Evolutionary conservation across 2,329 filamentous ascomycete species (phyloP).

Genomic region (Aspergillus sp.): DNA sequence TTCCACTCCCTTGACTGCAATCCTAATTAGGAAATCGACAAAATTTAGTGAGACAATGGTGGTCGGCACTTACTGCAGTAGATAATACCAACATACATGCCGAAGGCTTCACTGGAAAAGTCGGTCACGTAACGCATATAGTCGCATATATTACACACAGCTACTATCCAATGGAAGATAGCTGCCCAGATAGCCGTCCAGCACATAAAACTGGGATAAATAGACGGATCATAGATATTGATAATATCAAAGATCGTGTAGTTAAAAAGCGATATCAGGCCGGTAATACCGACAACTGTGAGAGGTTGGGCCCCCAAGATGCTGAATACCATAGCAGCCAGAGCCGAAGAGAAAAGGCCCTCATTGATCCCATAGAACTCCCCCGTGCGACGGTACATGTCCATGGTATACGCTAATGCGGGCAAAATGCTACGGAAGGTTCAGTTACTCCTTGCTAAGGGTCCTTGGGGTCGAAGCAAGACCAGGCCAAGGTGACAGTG

Average conservation of each 20-base stretch:
- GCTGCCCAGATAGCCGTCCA: constrained; percentile 50
- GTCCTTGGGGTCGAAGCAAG: no score
- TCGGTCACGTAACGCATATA: constrained; percentile 61
- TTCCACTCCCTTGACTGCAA: constrained; percentile 56
- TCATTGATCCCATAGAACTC: constrained; percentile 59
- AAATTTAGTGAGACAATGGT: not conserved
- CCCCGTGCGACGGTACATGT: constrained; percentile 56
- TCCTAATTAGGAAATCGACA: not conserved
- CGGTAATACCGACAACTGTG: constrained; percentile 60
- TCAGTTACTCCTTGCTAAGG: no score
- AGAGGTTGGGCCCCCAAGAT: constrained; percentile 53
- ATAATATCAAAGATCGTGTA: constrained; percentile 62
- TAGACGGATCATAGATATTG: constrained; percentile 46
- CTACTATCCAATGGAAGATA: constrained; percentile 55
- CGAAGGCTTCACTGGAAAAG: constrained; percentile 55
- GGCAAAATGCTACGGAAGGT: constrained; percentile 48
- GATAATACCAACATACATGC: constrained; percentile 57
- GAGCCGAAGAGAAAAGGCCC: constrained; percentile 54
- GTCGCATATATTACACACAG: constrained; percentile 54
- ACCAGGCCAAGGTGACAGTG: no score
- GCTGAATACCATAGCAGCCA: constrained; percentile 58
- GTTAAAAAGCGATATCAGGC: constrained; percentile 57
- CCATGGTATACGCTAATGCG: constrained; percentile 28
- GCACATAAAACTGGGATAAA: constrained; percentile 56
- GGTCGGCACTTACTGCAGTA: constrained; percentile 47